These are phyloP conservation scores for Candida sp. DNA, from an alignment of 1,139 yeast genomes.

Conservation along the genomic window DNA sequence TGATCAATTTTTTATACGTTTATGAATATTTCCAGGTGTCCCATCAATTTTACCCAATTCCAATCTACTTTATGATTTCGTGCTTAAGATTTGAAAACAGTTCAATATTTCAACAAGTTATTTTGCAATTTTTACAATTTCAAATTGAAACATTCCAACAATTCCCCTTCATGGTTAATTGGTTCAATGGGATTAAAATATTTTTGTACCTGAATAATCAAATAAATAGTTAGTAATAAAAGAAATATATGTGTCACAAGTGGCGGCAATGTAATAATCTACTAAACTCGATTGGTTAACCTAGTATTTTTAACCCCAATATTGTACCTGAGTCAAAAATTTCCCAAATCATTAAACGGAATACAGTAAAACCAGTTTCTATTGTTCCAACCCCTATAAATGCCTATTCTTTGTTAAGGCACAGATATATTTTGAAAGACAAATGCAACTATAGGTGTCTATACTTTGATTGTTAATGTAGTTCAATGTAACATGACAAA, in stretches of 20 bases:
- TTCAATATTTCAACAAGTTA: slow-evolving; percentile 1
- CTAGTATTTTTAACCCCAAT: not conserved
- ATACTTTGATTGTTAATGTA: not conserved
- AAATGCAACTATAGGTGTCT: not conserved
- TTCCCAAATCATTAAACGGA: not conserved
- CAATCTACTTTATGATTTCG: slow-evolving; percentile 35
- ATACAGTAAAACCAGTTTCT: not conserved
- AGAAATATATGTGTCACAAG: no score
- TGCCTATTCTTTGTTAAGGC: no score
- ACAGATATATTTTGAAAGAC: no score
- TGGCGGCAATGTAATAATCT: no score
- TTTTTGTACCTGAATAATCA: not conserved
- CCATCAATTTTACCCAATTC: slow-evolving; percentile 21
- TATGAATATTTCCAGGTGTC: slow-evolving; percentile 19
- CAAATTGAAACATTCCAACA: not conserved
- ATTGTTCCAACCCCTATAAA: not conserved
- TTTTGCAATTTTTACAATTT: not conserved
- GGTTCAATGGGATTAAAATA: not conserved
- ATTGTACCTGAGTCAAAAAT: not conserved
- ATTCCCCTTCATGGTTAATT: not conserved
- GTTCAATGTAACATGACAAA: not conserved
- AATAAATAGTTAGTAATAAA: not conserved
- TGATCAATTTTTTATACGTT: slow-evolving; percentile 24
- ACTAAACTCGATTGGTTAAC: no score
- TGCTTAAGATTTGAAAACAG: slow-evolving; percentile 33